Evolutionary conservation across 78 protist species (phyloP).

Genomic region (Creolimax fragrantissima): DNA sequence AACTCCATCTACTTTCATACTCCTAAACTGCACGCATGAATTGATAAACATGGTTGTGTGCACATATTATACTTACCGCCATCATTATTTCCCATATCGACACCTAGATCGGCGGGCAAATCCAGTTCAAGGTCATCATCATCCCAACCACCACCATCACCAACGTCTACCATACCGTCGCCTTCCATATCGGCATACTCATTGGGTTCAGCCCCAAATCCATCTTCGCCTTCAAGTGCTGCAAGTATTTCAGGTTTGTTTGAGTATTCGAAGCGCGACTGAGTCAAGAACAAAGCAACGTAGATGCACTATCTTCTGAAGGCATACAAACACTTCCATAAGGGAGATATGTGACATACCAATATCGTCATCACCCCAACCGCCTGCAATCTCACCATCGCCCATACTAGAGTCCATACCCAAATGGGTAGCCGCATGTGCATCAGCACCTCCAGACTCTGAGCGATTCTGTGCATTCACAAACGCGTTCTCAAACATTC

Average conservation of each 20-base stretch:
- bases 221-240: constrained; percentile 34
- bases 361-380: constrained; percentile 26
- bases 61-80: neutral
- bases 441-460: neutral
- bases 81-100: neutral
- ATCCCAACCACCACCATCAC: constrained; percentile 44
- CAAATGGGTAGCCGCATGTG: neutral
- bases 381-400: neutral
- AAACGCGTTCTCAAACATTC: constrained; percentile 37
- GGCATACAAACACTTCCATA: neutral
- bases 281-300: neutral
- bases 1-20: neutral
- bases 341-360: neutral
- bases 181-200: neutral
- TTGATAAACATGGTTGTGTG: too few relatives aligned
- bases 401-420: neutral
- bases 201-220: constrained; percentile 3
- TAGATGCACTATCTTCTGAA: neutral
- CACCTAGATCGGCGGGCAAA: constrained; percentile 1
- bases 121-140: constrained; percentile 2
- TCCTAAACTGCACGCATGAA: too few relatives aligned
- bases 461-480: neutral
- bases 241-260: too few relatives aligned
- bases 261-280: too few relatives aligned
- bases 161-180: constrained; percentile 18